These are phyloP conservation scores for Blepharisma stoltei DNA, from an alignment of 73 alveolate genomes.

Conservation along the genomic window DNA sequence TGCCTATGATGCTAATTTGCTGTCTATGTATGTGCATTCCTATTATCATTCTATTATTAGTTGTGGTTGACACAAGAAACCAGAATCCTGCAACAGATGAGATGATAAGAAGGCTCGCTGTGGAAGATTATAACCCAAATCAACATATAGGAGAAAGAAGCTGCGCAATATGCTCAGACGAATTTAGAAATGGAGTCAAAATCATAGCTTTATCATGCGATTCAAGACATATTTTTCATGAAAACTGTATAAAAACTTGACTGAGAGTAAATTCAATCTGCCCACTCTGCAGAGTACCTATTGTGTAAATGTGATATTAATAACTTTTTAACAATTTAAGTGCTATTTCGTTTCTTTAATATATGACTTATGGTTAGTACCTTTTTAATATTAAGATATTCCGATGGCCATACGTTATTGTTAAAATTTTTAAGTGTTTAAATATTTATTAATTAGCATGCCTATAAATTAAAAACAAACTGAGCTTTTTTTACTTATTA, in stretches of 20 bases:
- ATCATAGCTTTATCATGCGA: conserved; percentile 60
- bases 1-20: conserved; percentile 1
- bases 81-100: conserved; percentile 25
- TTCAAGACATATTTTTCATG: conserved; percentile 44
- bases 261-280: conserved; percentile 36
- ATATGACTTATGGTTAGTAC: no score
- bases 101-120: background rate
- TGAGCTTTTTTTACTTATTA: no score
- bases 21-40: background rate
- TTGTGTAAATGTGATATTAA: background rate
- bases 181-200: conserved; percentile 50
- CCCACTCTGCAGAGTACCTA: conserved; percentile 39
- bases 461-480: no score
- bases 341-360: no score
- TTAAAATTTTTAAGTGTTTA: no score
- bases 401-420: no score
- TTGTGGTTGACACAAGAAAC: background rate
- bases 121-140: background rate
- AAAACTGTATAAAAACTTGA: conserved; percentile 38
- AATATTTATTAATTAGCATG: no score
- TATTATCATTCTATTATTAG: background rate
- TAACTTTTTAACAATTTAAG: no score
- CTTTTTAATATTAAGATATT: no score
- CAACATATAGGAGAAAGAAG: background rate
- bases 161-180: conserved; percentile 75